These are phyloP conservation scores for Pythium aristosporum DNA, from an alignment of 352 stramenopile genomes.

Conservation along the genomic window DNA sequence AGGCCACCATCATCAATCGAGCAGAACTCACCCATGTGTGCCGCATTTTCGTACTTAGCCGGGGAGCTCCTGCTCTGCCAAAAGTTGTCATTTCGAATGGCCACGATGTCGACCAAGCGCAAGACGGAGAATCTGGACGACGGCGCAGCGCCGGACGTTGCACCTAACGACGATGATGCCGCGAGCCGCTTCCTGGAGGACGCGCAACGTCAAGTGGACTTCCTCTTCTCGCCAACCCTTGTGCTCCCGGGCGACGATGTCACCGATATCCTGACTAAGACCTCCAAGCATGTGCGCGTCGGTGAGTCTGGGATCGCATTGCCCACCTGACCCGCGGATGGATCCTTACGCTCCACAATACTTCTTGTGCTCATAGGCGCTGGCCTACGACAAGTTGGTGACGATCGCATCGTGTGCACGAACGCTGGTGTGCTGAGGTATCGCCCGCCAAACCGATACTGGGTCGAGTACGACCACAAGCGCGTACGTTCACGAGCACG, in stretches of 20 bases:
- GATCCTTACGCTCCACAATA: not conserved
- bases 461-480: conserved; percentile 88
- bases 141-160: conserved; percentile 15
- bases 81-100: conserved; percentile 17
- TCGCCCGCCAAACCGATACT: conserved; percentile 85
- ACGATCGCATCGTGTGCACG: conserved; percentile 67
- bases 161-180: conserved; percentile 29
- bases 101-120: conserved; percentile 51
- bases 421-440: conserved; percentile 86
- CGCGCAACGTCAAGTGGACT: conserved; percentile 75
- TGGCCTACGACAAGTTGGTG: conserved; percentile 53
- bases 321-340: not conserved
- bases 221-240: conserved; percentile 67
- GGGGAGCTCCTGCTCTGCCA: not conserved
- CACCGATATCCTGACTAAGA: conserved; percentile 73
- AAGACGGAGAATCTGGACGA: conserved; percentile 32
- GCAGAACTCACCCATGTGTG: not conserved
- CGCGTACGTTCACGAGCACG: conserved; percentile 42
- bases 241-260: conserved; percentile 82
- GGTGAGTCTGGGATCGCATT: conserved; percentile 29
- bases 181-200: conserved; percentile 67
- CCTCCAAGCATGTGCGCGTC: conserved; percentile 63
- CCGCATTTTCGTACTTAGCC: conserved; percentile 27
- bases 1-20: not conserved
- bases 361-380: conserved; percentile 38